Base-by-base conservation (phyloP, 371 early-diverging fungal genomes). In the Capillidium rhysosporum region DNA sequence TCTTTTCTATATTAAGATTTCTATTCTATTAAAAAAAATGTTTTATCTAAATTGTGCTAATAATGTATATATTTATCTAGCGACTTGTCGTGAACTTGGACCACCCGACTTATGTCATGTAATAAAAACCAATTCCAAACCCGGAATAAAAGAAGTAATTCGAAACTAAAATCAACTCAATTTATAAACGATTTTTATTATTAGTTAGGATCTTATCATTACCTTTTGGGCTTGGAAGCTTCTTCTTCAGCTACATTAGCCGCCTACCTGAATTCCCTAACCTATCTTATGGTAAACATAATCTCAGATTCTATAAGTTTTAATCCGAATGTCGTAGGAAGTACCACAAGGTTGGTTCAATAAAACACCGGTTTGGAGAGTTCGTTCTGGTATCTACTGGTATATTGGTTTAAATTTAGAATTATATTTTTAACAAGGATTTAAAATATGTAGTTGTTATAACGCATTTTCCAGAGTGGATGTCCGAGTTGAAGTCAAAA, bases 61-160 rank as follows among this genome's bases (percentile, higher is more conserved):
- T n/a, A n/a, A n/a, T n/a, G n/a, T n/a, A n/a, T n/a, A n/a, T n/a
- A n/a, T 56, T 12, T 29, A 53, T 39, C 29, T 60, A 84, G 89
- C 77, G 21, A 75, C 85, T 54, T 89, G 87, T 63, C 80, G 89
- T 44, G 91, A 92, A 62, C 72, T 95, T 21, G 96, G 96, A 2
- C 93, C 96, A 39, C 93, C 94, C n/a, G 96, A 95, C 62, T 77
- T 95, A 24, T 87, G 89, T 59, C 92, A 92, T 63, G 77, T 95
- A 52, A 79, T 86, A 44, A 95, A 95, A 69, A 68, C 75, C 25
- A 86, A 88, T 59, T 70, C 77, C 1, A 90, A 86, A 64, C 75
- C 82, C 45, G 75, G 75, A 28, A 69, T 77, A 23, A 86, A 80
- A 57, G 91, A 92, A 65, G 80, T 89, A 77, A 57, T n/a, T n/a